phyloP scores from a whole-genome alignment of 2,329 filamentous ascomycete genomes.

The Trichoderma sp. region DNA sequence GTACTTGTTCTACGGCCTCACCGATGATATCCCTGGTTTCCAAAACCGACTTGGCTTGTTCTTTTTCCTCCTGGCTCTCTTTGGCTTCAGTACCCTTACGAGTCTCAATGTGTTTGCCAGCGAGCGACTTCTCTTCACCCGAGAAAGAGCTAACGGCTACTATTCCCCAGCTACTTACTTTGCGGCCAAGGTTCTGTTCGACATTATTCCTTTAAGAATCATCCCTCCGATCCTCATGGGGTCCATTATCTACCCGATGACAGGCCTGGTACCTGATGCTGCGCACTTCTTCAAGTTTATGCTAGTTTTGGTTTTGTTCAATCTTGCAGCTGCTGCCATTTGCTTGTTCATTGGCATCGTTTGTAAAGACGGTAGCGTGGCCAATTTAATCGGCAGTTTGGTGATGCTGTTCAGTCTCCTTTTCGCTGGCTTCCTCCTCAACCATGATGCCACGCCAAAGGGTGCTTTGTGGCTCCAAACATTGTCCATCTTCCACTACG shows the following conservation, averaged over 20 bases:
- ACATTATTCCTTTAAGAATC: slow-evolving; percentile 90
- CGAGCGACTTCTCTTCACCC: slow-evolving; percentile 86
- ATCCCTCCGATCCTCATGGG: slow-evolving; percentile 95
- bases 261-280: slow-evolving; percentile 79
- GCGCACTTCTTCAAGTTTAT: slow-evolving; percentile 89
- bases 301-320: slow-evolving; percentile 90
- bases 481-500: slow-evolving; percentile 97
- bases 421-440: slow-evolving; percentile 90
- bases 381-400: slow-evolving; percentile 88
- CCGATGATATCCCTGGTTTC: slow-evolving; percentile 95
- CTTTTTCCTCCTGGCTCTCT: slow-evolving; percentile 94
- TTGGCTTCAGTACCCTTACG: slow-evolving; percentile 94
- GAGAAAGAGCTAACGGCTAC: slow-evolving; percentile 95
- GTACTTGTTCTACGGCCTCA: slow-evolving; percentile 93
- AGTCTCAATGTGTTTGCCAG: slow-evolving; percentile 91
- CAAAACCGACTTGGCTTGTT: slow-evolving; percentile 96
- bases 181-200: slow-evolving; percentile 93
- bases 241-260: slow-evolving; percentile 97
- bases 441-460: slow-evolving; percentile 87
- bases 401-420: slow-evolving; percentile 97
- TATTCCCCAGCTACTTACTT: slow-evolving; percentile 95
- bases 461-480: slow-evolving; percentile 87
- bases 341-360: slow-evolving; percentile 96
- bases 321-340: slow-evolving; percentile 88
- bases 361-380: slow-evolving; percentile 87